Percentiles rank a stretch among this genome's conserved stretches.
phyloP scores from a whole-genome alignment of 768 basidiomycete species.

The Amanita thiersii region DNA sequence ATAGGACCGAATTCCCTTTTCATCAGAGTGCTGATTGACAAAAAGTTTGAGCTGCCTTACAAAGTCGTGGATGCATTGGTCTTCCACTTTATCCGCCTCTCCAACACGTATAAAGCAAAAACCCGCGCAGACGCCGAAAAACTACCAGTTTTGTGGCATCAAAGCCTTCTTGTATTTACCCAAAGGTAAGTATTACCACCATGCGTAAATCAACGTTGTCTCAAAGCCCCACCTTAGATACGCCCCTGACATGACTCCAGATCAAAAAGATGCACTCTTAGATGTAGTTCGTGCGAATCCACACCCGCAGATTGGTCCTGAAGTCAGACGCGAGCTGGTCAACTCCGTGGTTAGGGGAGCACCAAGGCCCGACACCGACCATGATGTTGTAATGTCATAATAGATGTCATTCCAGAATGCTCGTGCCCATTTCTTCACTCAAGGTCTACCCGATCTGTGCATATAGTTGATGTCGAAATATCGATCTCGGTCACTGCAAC shows the following conservation, averaged over 20 bases:
- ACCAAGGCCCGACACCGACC: constrained; percentile 53
- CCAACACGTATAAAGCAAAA: constrained; percentile 79
- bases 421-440: background rate
- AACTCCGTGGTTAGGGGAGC: constrained; percentile 85
- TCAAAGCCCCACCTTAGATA: constrained; percentile 48
- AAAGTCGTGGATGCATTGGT: constrained; percentile 96
- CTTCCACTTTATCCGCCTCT: constrained; percentile 96
- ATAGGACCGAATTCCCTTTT: constrained; percentile 90
- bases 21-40: constrained; percentile 93
- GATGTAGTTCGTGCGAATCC: constrained; percentile 84
- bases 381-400: constrained; percentile 61
- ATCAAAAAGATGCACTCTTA: constrained; percentile 95
- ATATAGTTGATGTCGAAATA: too few relatives aligned
- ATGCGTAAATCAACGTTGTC: constrained; percentile 2
- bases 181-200: constrained; percentile 56
- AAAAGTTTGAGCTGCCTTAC: constrained; percentile 96
- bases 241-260: constrained; percentile 87
- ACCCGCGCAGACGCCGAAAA: constrained; percentile 63
- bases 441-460: too few relatives aligned
- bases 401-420: background rate
- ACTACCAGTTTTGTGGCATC: constrained; percentile 98
- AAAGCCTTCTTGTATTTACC: constrained; percentile 87
- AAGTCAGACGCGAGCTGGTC: constrained; percentile 86
- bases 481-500: too few relatives aligned
- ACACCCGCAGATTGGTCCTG: constrained; percentile 82